A percentile compares a stretch with the other conserved stretches of the same genome.
Conservation (phyloP, 1,284 basidiomycete genomes). For the Rhodotorula sp. region DNA sequence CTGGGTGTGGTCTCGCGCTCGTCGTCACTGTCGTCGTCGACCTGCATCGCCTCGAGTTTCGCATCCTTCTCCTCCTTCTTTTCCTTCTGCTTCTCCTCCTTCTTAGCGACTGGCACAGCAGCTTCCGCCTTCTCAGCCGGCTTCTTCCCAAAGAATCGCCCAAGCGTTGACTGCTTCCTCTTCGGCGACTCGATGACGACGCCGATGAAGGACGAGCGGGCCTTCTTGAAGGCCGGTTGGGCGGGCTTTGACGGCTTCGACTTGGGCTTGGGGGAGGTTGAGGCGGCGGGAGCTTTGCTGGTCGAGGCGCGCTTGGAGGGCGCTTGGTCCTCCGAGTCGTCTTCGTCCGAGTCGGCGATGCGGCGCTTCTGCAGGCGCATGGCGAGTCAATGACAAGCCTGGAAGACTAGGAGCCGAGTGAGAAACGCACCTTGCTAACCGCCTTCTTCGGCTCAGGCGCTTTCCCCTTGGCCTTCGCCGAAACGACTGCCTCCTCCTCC, state of each 20-base stretch:
- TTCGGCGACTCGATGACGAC: slow-evolving; percentile 4
- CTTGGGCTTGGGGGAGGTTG: neutral
- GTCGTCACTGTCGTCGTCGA: neutral
- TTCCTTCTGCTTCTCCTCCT: neutral
- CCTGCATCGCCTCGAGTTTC: too few species aligned
- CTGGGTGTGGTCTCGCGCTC: neutral
- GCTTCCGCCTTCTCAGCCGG: neutral
- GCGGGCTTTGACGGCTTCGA: neutral
- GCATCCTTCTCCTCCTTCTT: neutral
- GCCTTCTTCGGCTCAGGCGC: neutral
- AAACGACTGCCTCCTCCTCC: neutral
- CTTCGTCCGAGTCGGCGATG: too few species aligned
- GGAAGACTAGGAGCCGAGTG: too few species aligned
- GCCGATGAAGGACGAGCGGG: neutral
- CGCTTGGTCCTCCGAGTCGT: too few species aligned
- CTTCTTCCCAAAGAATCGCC: neutral
- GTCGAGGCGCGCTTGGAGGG: too few species aligned
- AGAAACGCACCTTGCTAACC: neutral
- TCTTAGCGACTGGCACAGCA: neutral
- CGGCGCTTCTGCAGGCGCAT: too few species aligned
- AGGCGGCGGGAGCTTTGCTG: too few species aligned
- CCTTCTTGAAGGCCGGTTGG: neutral
- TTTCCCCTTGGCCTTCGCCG: neutral
- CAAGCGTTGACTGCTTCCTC: neutral
- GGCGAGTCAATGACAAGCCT: too few species aligned